phyloP scores from a whole-genome alignment of 1,284 basidiomycete genomes.

The Taiwanofungus camphoratus region DNA sequence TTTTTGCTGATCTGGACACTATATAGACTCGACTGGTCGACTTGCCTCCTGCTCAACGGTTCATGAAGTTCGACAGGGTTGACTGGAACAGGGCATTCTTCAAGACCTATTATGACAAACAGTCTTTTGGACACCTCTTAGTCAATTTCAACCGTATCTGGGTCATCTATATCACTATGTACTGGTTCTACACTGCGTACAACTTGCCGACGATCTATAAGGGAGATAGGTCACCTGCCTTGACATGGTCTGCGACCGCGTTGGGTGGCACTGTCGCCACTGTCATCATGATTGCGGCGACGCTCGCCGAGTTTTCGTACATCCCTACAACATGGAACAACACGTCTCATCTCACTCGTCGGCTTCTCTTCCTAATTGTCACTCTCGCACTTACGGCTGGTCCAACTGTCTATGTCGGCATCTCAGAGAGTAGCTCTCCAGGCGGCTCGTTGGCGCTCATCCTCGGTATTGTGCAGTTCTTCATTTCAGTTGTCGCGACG shows the following conservation, averaged over 20 bases:
- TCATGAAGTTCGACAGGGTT: conserved; percentile 92
- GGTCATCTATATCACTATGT: conserved; percentile 90
- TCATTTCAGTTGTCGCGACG: conserved; percentile 78
- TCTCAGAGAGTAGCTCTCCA: conserved; percentile 51
- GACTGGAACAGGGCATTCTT: conserved; percentile 94
- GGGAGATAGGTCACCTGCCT: conserved; percentile 53
- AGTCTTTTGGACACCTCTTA: conserved; percentile 88
- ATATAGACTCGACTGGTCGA: conserved; percentile 91
- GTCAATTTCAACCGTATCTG: conserved; percentile 99
- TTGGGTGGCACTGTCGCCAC: conserved; percentile 89
- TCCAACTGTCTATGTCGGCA: conserved; percentile 88
- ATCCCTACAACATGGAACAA: conserved; percentile 98
- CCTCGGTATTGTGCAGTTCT: conserved; percentile 90
- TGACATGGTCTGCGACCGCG: conserved; percentile 86
- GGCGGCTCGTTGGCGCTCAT: conserved; percentile 75
- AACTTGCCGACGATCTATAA: conserved; percentile 87
- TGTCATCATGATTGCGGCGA: conserved; percentile 90
- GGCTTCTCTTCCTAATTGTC: conserved; percentile 79
- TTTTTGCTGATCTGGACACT: conserved; percentile 6
- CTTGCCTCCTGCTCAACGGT: conserved; percentile 81
- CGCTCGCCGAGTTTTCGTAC: conserved; percentile 89
- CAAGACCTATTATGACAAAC: conserved; percentile 96
- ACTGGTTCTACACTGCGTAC: conserved; percentile 93
- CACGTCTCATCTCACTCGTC: conserved; percentile 86
- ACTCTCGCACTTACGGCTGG: conserved; percentile 82